These are phyloP conservation scores for Gossypium rotundifolium DNA, from an alignment of 345 rosid genomes.

Conservation along the genomic window DNA sequence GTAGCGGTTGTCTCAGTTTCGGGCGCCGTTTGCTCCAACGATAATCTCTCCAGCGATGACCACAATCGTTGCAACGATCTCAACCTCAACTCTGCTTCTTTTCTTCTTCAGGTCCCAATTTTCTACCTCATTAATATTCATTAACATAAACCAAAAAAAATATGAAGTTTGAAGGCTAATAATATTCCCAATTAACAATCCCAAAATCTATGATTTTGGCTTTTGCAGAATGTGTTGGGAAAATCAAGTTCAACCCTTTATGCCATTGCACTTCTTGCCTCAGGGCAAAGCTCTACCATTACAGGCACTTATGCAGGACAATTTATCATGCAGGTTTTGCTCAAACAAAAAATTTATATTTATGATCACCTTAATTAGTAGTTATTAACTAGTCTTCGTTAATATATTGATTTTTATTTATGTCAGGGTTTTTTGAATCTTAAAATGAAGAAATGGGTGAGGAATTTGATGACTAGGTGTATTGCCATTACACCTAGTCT, in stretches of 20 bases:
- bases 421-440: conserved; percentile 60
- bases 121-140: background rate
- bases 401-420: too few relatives aligned
- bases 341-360: too few relatives aligned
- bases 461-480: conserved; percentile 56
- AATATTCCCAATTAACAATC: background rate
- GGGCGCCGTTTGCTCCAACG: conserved; percentile 42
- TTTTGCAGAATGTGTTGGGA: conserved; percentile 55
- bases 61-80: conserved; percentile 38
- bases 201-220: background rate
- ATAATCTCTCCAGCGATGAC: conserved; percentile 20
- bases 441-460: conserved; percentile 48
- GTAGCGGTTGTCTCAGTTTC: conserved; percentile 50
- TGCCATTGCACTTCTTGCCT: conserved; percentile 58
- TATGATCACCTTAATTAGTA: too few relatives aligned
- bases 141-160: background rate
- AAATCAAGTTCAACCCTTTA: conserved; percentile 49
- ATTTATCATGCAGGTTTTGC: conserved; percentile 50
- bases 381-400: too few relatives aligned
- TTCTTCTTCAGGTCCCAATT: conserved; percentile 51
- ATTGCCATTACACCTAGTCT: conserved; percentile 64
- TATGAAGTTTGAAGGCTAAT: too few relatives aligned
- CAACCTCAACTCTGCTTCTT: conserved; percentile 63
- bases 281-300: conserved; percentile 66
- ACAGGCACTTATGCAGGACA: conserved; percentile 75